Conservation (phyloP, 2,329 filamentous ascomycete genomes). For the Elsinoe batatas region DNA sequence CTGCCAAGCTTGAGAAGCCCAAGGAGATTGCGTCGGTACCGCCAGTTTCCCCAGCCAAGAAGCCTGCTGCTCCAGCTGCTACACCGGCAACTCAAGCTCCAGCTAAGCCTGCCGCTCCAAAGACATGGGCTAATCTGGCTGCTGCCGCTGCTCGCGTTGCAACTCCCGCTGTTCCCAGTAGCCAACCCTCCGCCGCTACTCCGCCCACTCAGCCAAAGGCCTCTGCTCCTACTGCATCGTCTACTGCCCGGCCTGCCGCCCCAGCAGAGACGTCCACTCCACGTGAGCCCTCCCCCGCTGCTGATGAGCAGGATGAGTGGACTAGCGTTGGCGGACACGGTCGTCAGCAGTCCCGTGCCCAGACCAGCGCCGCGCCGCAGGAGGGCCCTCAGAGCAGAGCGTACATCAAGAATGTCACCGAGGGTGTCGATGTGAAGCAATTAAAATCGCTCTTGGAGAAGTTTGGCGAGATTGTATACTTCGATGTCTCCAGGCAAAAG, state of each 20-base stretch:
- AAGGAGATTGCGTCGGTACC: conserved; percentile 52
- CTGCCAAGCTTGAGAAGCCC: conserved; percentile 44
- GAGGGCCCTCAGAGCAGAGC: conserved; percentile 69
- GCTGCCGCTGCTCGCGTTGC: conserved; percentile 40
- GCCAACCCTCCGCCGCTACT: conserved; percentile 20
- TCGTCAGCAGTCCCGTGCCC: conserved; percentile 70
- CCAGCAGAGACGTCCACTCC: conserved; percentile 27
- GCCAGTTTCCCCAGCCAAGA: conserved; percentile 30
- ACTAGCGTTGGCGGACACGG: conserved; percentile 74
- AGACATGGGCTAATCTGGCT: conserved; percentile 64
- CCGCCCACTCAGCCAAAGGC: conserved; percentile 25
- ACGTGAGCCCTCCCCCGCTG: conserved; percentile 28
- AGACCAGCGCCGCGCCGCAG: conserved; percentile 55
- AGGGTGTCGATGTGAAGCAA: conserved; percentile 68
- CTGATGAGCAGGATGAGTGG: conserved; percentile 61
- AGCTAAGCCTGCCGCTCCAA: conserved; percentile 46
- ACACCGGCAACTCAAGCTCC: conserved; percentile 37
- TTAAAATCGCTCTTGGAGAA: conserved; percentile 61
- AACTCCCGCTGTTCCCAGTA: conserved; percentile 31
- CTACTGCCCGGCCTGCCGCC: conserved; percentile 21
- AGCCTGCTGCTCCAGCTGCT: conserved; percentile 43
- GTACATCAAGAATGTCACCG: conserved; percentile 93
- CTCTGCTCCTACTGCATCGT: conserved; percentile 22
- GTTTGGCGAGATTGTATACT: conserved; percentile 55
- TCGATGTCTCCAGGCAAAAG: conserved; percentile 61